Base-by-base conservation (phyloP, 768 basidiomycete genomes). In the Hericium coralloides region DNA sequence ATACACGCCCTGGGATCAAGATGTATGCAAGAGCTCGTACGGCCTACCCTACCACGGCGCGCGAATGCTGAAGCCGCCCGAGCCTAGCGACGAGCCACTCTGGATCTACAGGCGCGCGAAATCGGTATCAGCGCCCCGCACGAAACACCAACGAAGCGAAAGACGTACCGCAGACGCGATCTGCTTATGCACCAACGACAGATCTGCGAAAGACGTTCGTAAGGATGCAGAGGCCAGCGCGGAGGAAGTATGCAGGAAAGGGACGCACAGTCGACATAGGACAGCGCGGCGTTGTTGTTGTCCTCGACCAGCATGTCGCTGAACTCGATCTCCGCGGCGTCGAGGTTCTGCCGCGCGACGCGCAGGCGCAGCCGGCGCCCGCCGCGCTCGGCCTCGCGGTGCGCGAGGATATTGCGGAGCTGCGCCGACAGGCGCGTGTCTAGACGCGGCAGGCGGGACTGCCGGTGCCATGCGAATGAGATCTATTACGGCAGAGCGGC, bases 271-370 rank as follows among this genome's bases (percentile, higher is more conserved):
- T 97, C 92, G 5, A 85, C 71, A 71, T 95, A 97, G 1, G 90
- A 86, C 83, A 95, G 80, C 0, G 86, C 87, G n/a, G 90, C 94
- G 64, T 95, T 97, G 67, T 99, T 99, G 68, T 87, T 82, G 71
- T 99, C 97, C 74, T 99, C 97, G 23, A 97, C 84, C 12, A 99
- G 78, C 89, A 97, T 89, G 72, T 99, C 97, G 61, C 89, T 89
- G 65, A 95, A 98, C 69, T 98, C 97, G 48, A 98, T 81, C 73
- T 99, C 95, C 53, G 83, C 74, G 12, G 83, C 95, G 66, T 99
- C 97, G 68, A 94, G 76, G 67, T 97, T 92, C 68, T 98, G 97
- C 9, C 97, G 81, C 0, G 91, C 90, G 25, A 98, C 77, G 38
- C 83, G 72, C 63, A 94, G 74, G 67, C 83, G 88, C 7, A 77